Percentiles rank a stretch among this genome's conserved stretches.
These are phyloP conservation scores for Rhizopogon roseolus DNA, from an alignment of 768 basidiomycete species.

Conservation along the genomic window DNA sequence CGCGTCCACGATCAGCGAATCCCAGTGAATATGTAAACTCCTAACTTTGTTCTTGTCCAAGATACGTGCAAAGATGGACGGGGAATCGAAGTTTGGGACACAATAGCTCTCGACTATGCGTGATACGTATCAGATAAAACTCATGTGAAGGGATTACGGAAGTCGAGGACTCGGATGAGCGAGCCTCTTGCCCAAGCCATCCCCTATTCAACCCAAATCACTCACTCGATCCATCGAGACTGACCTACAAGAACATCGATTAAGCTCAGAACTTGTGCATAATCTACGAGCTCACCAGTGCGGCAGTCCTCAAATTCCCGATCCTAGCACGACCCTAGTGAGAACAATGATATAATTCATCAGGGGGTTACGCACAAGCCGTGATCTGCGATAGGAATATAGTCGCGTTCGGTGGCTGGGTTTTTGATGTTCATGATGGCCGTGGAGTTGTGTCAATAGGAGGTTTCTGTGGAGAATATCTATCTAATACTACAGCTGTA, in stretches of 20 bases:
- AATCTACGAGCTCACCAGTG: constrained; percentile 41
- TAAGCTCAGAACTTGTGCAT: not conserved
- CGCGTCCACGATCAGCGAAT: constrained; percentile 3
- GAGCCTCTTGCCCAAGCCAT: not conserved
- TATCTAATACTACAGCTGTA: not conserved
- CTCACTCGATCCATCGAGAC: constrained; percentile 77
- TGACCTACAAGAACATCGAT: constrained; percentile 38
- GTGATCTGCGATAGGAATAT: constrained; percentile 75
- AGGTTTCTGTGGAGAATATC: not conserved
- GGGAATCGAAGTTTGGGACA: constrained; percentile 90
- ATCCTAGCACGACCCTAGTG: constrained; percentile 42
- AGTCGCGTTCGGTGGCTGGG: constrained; percentile 55
- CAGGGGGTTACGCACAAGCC: constrained; percentile 49
- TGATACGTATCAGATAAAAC: not conserved
- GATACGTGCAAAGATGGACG: constrained; percentile 86
- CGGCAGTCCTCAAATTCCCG: constrained; percentile 80
- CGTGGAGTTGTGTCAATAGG: constrained; percentile 3
- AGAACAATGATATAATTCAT: constrained; percentile 4
- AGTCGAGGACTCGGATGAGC: not conserved
- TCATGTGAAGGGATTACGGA: not conserved
- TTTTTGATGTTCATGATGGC: constrained; percentile 55
- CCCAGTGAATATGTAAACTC: not conserved
- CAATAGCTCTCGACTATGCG: constrained; percentile 84
- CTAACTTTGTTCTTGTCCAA: constrained; percentile 74
- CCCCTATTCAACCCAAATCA: not conserved